A percentile compares a stretch with the other conserved stretches of the same genome.
These are phyloP conservation scores for Leucocoprinus leucothites DNA, from an alignment of 768 basidiomycete species.

Conservation along the genomic window DNA sequence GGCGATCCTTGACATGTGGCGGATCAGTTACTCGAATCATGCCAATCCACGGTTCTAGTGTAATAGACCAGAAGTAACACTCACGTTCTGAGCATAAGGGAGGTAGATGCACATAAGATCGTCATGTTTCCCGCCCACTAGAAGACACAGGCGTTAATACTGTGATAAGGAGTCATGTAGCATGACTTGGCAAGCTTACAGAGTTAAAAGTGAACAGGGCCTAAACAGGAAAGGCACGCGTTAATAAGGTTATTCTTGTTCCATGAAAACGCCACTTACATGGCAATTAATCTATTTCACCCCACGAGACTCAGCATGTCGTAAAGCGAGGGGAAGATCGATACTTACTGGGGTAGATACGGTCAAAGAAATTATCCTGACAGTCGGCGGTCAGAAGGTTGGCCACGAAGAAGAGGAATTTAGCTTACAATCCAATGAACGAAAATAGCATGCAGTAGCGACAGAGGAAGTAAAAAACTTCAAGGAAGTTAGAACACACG, in stretches of 20 bases:
- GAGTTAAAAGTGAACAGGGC: slow-evolving; percentile 70
- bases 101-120: slow-evolving; percentile 63
- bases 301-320: slow-evolving; percentile 14
- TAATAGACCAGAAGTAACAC: slow-evolving; percentile 16
- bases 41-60: slow-evolving; percentile 3
- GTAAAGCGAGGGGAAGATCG: neutral
- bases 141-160: neutral
- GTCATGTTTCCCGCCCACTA: slow-evolving; percentile 66
- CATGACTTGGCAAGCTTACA: slow-evolving; percentile 34
- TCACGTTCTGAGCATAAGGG: slow-evolving; percentile 69
- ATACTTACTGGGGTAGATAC: slow-evolving; percentile 41
- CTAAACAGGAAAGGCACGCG: slow-evolving; percentile 25
- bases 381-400: neutral
- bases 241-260: neutral
- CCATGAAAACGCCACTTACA: slow-evolving; percentile 31
- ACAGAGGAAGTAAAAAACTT: slow-evolving; percentile 66
- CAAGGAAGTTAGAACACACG: neutral
- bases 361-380: slow-evolving; percentile 59
- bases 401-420: neutral
- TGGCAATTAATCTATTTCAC: slow-evolving; percentile 52
- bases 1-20: slow-evolving; percentile 44
- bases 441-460: slow-evolving; percentile 72
- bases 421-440: slow-evolving; percentile 57
- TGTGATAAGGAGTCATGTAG: neutral
- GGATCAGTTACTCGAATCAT: slow-evolving; percentile 2